Evolutionary conservation across 169 alveolate species (phyloP).

Genomic region (Plasmodium vivax): DNA sequence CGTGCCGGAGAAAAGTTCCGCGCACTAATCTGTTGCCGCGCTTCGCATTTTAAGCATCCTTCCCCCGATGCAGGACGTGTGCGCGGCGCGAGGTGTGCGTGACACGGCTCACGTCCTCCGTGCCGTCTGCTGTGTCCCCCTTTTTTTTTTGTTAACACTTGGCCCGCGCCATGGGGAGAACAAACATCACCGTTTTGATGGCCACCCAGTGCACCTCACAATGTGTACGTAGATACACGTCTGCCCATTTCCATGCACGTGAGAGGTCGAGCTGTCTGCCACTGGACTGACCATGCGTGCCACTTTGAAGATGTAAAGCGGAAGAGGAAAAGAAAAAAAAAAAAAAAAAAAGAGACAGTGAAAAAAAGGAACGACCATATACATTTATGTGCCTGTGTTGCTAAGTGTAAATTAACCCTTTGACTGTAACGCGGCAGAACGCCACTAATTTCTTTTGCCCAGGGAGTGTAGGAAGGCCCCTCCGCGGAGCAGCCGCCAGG

Average conservation of each 20-base stretch:
- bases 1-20: constrained; percentile 14
- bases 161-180: background rate
- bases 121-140: background rate
- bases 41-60: background rate
- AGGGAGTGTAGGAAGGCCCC: background rate
- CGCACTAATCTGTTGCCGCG: background rate
- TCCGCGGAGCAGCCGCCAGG: background rate
- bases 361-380: background rate
- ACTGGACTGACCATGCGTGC: background rate
- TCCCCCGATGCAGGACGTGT: background rate
- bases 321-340: background rate
- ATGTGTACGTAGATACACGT: background rate
- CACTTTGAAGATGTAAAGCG: background rate
- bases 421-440: background rate
- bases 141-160: background rate
- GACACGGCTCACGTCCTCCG: too few species aligned
- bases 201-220: background rate
- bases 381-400: background rate
- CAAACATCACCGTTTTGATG: background rate
- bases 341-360: background rate
- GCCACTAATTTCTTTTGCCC: background rate
- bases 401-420: background rate
- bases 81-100: background rate
- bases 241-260: background rate
- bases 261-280: background rate